Conservation (phyloP, 1,139 yeast genomes). For the Yamadazyma conglobata region DNA sequence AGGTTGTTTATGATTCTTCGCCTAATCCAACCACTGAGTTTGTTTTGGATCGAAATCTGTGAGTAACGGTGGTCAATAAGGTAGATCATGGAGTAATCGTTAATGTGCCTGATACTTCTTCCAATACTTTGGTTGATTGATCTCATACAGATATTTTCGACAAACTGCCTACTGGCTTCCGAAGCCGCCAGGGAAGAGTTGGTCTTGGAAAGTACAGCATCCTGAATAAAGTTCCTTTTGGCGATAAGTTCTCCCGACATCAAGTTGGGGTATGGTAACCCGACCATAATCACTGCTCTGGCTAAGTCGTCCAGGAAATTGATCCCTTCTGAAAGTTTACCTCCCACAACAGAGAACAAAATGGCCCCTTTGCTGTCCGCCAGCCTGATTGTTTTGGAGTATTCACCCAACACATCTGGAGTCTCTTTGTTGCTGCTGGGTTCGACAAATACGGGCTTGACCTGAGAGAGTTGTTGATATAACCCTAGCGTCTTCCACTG, state of each 20-base stretch:
- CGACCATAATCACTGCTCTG: slow-evolving; percentile 82
- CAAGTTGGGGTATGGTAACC: slow-evolving; percentile 87
- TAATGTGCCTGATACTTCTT: slow-evolving; percentile 79
- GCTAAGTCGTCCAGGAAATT: slow-evolving; percentile 86
- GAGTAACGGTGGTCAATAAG: slow-evolving; percentile 67
- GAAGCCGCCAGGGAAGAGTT: slow-evolving; percentile 39
- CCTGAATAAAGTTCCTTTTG: slow-evolving; percentile 62
- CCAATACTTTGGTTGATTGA: slow-evolving; percentile 94
- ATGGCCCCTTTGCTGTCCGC: slow-evolving; percentile 52
- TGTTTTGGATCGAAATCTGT: slow-evolving; percentile 46
- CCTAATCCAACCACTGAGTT: slow-evolving; percentile 78
- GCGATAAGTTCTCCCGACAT: slow-evolving; percentile 82
- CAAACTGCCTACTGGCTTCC: slow-evolving; percentile 54
- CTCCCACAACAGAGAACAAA: slow-evolving; percentile 86
- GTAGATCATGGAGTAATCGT: slow-evolving; percentile 76
- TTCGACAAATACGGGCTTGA: slow-evolving; percentile 57
- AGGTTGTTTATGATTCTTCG: slow-evolving; percentile 26
- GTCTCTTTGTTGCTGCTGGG: slow-evolving; percentile 41
- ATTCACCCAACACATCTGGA: slow-evolving; percentile 47
- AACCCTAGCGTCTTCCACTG: slow-evolving; percentile 48
- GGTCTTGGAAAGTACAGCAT: slow-evolving; percentile 36
- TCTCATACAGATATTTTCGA: slow-evolving; percentile 87
- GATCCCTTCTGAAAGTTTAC: slow-evolving; percentile 91
- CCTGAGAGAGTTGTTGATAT: slow-evolving; percentile 26
- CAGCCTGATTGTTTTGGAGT: slow-evolving; percentile 33